Percentiles rank a stretch among this genome's conserved stretches.
Conservation (phyloP, 2,329 filamentous ascomycete genomes). For the Alternaria rosae region DNA sequence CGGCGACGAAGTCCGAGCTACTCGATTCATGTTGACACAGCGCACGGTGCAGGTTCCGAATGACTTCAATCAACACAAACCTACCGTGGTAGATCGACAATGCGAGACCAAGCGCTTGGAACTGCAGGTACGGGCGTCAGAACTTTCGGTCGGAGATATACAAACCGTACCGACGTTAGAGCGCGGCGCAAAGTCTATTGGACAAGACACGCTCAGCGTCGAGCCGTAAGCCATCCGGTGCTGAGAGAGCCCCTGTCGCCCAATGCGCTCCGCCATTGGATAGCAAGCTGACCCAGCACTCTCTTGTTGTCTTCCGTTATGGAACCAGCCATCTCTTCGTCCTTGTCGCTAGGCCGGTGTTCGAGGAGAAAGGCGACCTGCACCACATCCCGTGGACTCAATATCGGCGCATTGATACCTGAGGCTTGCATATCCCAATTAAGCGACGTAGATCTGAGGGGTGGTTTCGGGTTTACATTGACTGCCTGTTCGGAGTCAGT, state of each 20-base stretch:
- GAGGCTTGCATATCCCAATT: conserved; percentile 61
- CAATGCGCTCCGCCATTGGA: conserved; percentile 90
- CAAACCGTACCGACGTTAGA: background rate
- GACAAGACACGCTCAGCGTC: conserved; percentile 34
- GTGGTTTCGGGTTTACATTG: conserved; percentile 58
- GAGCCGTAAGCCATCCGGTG: conserved; percentile 74
- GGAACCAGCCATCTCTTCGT: conserved; percentile 50
- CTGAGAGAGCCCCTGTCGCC: conserved; percentile 87
- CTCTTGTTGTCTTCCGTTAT: conserved; percentile 56
- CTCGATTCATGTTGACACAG: conserved; percentile 3
- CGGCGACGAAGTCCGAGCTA: background rate
- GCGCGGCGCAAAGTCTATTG: conserved; percentile 9
- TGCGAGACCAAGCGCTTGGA: conserved; percentile 4
- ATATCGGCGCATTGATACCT: conserved; percentile 53
- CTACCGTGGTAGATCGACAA: background rate
- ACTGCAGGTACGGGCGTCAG: conserved; percentile 12
- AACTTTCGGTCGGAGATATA: conserved; percentile 7
- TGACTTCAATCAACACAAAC: background rate
- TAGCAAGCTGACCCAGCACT: conserved; percentile 79
- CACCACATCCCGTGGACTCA: conserved; percentile 69
- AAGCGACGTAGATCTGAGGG: conserved; percentile 62
- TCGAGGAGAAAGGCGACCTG: conserved; percentile 71
- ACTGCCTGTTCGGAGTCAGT: conserved; percentile 43
- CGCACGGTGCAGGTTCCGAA: conserved; percentile 4
- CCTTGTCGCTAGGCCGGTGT: conserved; percentile 58